A percentile compares a stretch with the other conserved stretches of the same genome.
phyloP scores from a whole-genome alignment of 2,329 filamentous ascomycete genomes.

The Alternaria triticina region DNA sequence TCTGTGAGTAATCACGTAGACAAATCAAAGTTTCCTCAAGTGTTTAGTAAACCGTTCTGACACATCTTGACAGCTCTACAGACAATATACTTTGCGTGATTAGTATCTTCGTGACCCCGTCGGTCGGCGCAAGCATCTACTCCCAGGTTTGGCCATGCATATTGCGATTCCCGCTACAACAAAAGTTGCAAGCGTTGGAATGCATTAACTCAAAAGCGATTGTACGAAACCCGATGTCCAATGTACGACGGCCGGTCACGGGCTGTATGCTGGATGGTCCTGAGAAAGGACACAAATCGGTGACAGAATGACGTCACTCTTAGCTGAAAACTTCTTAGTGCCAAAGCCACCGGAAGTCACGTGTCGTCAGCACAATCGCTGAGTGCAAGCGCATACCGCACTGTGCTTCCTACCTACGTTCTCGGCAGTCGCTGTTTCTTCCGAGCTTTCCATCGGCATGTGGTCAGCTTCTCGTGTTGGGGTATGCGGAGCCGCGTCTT shows the following conservation, averaged over 20 bases:
- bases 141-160: not conserved
- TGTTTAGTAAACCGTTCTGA: not conserved
- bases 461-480: not conserved
- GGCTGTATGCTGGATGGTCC: not conserved
- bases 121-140: not conserved
- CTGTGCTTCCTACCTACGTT: not conserved
- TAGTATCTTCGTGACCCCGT: not conserved
- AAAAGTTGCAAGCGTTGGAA: not conserved
- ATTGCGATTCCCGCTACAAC: not conserved
- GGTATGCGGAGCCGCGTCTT: not conserved
- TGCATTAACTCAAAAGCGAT: not conserved
- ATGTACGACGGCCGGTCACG: not conserved
- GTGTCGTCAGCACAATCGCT: not conserved
- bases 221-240: not conserved
- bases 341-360: not conserved
- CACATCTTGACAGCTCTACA: not conserved
- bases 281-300: not conserved
- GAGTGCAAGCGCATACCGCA: not conserved
- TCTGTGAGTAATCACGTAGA: not conserved
- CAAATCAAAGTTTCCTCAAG: not conserved
- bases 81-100: not conserved
- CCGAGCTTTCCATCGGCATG: not conserved
- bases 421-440: not conserved
- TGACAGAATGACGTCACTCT: not conserved
- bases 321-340: not conserved